Evolutionary conservation across 345 rosid species (phyloP).

Genomic region (Anacardium occidentale): DNA sequence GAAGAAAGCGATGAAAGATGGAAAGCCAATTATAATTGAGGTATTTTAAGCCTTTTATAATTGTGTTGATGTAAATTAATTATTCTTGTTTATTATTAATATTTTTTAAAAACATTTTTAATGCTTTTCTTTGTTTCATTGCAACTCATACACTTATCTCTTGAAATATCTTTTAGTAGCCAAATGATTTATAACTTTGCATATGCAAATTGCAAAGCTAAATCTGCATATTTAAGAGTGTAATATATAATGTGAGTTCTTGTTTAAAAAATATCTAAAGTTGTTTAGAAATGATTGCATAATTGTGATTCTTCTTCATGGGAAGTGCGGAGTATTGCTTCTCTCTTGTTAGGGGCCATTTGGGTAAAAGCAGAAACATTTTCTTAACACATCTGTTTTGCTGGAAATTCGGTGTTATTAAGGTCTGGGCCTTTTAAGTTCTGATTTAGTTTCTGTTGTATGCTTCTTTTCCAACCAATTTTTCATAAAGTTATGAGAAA

Average conservation of each 20-base stretch:
- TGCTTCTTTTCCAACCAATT: background rate
- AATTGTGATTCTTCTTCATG: no score
- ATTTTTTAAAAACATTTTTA: background rate
- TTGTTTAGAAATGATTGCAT: background rate
- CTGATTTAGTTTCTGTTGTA: slow-evolving; percentile 4
- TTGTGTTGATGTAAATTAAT: no score
- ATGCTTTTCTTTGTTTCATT: background rate
- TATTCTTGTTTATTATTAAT: no score
- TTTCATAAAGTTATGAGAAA: slow-evolving; percentile 3
- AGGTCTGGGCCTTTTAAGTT: background rate
- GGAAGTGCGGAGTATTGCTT: background rate
- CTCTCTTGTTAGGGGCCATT: slow-evolving; percentile 2
- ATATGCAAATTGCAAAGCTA: background rate
- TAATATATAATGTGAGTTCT: background rate
- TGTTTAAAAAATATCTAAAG: background rate
- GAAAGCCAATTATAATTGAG: slow-evolving; percentile 97
- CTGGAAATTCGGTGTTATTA: background rate
- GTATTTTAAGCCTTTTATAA: slow-evolving; percentile 30
- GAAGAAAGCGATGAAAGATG: slow-evolving; percentile 99
- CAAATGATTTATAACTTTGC: background rate
- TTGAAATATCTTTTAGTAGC: background rate
- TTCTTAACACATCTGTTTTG: background rate
- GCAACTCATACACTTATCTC: background rate
- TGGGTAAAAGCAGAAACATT: background rate
- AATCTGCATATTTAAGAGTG: background rate